phyloP scores from a whole-genome alignment of 495 filamentous ascomycete species.

The Aspergillus taichungensis region DNA sequence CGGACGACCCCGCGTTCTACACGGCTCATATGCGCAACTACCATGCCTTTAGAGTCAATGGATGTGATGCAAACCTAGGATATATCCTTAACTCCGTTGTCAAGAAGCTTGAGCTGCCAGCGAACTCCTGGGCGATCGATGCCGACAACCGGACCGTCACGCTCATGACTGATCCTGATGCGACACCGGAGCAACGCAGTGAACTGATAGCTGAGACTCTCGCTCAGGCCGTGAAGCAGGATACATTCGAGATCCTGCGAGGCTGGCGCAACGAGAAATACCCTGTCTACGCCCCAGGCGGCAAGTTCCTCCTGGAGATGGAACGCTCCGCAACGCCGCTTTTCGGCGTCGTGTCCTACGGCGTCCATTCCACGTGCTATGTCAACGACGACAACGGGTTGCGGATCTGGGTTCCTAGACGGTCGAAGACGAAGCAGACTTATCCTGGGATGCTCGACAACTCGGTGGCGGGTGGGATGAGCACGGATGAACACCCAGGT shows the following conservation, averaged over 20 bases:
- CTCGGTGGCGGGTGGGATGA: constrained; percentile 83
- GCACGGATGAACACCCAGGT: constrained; percentile 63
- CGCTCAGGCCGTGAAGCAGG: constrained; percentile 50
- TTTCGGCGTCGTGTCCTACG: constrained; percentile 83
- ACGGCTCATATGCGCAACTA: constrained; percentile 37
- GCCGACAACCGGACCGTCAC: constrained; percentile 37
- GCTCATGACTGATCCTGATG: constrained; percentile 25
- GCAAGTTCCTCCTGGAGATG: constrained; percentile 60
- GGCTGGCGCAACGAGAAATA: constrained; percentile 91
- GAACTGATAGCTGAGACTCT: constrained; percentile 49
- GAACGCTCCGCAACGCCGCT: constrained; percentile 71
- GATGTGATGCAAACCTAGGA: constrained; percentile 47
- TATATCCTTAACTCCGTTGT: constrained; percentile 53
- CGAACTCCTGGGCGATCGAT: constrained; percentile 45
- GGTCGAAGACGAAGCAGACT: constrained; percentile 69
- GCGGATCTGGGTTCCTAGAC: constrained; percentile 75
- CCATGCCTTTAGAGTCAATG: constrained; percentile 46
- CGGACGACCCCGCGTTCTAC: constrained; percentile 44
- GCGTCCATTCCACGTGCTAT: constrained; percentile 82
- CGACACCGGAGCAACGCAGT: constrained; percentile 50
- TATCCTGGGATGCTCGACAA: constrained; percentile 90
- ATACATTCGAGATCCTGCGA: constrained; percentile 60
- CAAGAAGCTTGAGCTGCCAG: constrained; percentile 45
- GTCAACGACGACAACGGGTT: constrained; percentile 51
- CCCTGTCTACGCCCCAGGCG: constrained; percentile 61